Percentiles rank a stretch among this genome's conserved stretches.
phyloP scores from a whole-genome alignment of 2,329 filamentous ascomycete genomes.

The Scolecobasidium constrictum region DNA sequence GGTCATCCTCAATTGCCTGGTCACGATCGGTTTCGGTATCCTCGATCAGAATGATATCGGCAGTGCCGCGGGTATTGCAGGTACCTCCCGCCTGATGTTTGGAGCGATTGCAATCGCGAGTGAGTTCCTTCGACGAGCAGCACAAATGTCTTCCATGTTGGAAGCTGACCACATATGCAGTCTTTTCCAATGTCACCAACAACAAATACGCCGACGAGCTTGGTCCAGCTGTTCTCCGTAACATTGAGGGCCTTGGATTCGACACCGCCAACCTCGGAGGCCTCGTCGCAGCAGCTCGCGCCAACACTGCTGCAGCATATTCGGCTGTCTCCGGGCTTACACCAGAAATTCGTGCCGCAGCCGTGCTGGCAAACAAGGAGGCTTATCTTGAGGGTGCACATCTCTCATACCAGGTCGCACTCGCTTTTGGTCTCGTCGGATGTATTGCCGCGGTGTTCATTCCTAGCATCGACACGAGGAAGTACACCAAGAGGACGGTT shows the following conservation, averaged over 20 bases:
- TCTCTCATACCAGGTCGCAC: constrained; percentile 19
- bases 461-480: constrained; percentile 18
- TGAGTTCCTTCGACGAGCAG: no score
- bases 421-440: constrained; percentile 20
- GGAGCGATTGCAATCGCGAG: constrained; percentile 27
- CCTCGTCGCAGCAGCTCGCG: constrained; percentile 16
- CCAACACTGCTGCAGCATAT: constrained; percentile 19
- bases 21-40: constrained; percentile 24
- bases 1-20: constrained; percentile 21
- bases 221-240: constrained; percentile 12
- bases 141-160: no score
- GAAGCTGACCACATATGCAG: no score
- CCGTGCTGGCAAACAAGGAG: constrained; percentile 18
- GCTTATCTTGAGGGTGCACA: constrained; percentile 19
- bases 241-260: constrained; percentile 16
- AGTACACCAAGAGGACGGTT: constrained; percentile 20
- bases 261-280: constrained; percentile 11
- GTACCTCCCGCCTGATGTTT: constrained; percentile 26
- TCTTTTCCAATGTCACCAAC: constrained; percentile 26
- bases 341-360: constrained; percentile 18
- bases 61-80: constrained; percentile 26
- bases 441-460: constrained; percentile 21
- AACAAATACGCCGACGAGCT: constrained; percentile 17
- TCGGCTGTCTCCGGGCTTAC: constrained; percentile 20
- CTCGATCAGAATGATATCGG: constrained; percentile 26